Percentiles rank a stretch among this genome's conserved stretches.
Evolutionary conservation across 2,329 filamentous ascomycete genomes (phyloP).

Genomic region (Calonectria fujianensis): DNA sequence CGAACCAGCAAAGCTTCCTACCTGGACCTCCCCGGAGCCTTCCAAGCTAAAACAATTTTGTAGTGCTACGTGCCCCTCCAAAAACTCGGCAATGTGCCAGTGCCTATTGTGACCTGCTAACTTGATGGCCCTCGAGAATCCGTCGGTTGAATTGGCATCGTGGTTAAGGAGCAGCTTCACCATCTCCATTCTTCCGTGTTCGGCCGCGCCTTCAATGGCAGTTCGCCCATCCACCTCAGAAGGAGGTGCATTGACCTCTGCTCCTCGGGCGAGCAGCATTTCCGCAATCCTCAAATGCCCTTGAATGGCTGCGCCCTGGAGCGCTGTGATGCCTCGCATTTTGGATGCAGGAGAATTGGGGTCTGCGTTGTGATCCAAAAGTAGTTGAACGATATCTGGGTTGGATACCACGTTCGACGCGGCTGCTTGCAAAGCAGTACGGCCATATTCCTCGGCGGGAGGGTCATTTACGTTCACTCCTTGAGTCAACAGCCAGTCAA

Average conservation of each 20-base stretch:
- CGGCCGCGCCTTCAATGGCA: slow-evolving; percentile 34
- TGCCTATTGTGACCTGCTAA: slow-evolving; percentile 21
- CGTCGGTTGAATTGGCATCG: not conserved
- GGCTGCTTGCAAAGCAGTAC: slow-evolving; percentile 24
- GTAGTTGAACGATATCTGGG: not conserved
- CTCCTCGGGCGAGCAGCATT: not conserved
- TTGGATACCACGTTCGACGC: not conserved
- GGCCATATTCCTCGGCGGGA: not conserved
- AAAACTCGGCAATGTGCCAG: slow-evolving; percentile 8
- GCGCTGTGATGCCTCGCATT: slow-evolving; percentile 22
- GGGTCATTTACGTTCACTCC: slow-evolving; percentile 2
- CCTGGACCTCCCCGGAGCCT: not conserved
- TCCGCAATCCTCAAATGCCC: slow-evolving; percentile 18
- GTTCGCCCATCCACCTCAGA: slow-evolving; percentile 2
- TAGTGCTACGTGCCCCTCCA: not conserved
- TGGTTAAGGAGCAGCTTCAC: slow-evolving; percentile 20
- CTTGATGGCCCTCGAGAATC: slow-evolving; percentile 24
- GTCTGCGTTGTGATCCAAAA: not conserved
- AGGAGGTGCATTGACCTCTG: slow-evolving; percentile 9
- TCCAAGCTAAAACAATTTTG: not conserved
- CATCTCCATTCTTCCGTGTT: slow-evolving; percentile 39
- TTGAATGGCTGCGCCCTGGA: slow-evolving; percentile 20
- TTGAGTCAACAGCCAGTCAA: not conserved
- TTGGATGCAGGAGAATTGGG: slow-evolving; percentile 25
- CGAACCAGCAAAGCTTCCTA: not conserved